phyloP scores from a whole-genome alignment of 2,329 filamentous ascomycete genomes.

The Neonectria punicea region DNA sequence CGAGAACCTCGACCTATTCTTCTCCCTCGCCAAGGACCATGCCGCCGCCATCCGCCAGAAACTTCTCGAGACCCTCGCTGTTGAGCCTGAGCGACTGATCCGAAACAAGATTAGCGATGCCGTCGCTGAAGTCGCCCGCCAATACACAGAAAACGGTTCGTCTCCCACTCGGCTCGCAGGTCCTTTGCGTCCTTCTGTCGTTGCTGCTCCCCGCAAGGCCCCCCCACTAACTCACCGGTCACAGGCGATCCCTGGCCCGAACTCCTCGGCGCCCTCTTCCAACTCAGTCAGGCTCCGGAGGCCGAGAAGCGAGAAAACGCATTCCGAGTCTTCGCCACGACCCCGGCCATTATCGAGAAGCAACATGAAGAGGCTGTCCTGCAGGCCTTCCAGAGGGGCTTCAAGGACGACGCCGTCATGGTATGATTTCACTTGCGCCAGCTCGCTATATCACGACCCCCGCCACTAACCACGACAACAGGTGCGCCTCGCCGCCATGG shows the following conservation, averaged over 20 bases:
- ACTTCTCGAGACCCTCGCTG: conserved; percentile 79
- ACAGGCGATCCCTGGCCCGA: conserved; percentile 89
- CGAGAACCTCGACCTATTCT: conserved; percentile 84
- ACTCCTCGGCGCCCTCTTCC: conserved; percentile 85
- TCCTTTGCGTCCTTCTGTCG: neutral
- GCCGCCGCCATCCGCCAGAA: conserved; percentile 84
- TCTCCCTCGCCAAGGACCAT: conserved; percentile 79
- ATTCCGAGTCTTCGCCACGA: conserved; percentile 95
- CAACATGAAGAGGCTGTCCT: conserved; percentile 94
- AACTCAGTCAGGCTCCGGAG: conserved; percentile 87
- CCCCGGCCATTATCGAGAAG: conserved; percentile 93
- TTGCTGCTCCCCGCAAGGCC: conserved; percentile 4
- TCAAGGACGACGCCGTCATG: conserved; percentile 85
- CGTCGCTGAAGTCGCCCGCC: conserved; percentile 93
- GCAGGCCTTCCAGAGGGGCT: conserved; percentile 88
- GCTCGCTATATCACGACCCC: conserved; percentile 9
- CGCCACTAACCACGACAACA: conserved; percentile 49
- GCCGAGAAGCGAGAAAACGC: conserved; percentile 88
- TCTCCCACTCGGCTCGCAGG: conserved; percentile 27
- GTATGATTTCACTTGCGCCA: conserved; percentile 58
- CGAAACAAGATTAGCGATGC: conserved; percentile 97
- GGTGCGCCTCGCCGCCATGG: conserved; percentile 94
- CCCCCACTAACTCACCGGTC: conserved; percentile 32
- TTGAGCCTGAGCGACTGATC: conserved; percentile 78
- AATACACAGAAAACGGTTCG: conserved; percentile 92